Base-by-base conservation (phyloP, 2,329 filamentous ascomycete species). In the Davidsoniella australis region DNA sequence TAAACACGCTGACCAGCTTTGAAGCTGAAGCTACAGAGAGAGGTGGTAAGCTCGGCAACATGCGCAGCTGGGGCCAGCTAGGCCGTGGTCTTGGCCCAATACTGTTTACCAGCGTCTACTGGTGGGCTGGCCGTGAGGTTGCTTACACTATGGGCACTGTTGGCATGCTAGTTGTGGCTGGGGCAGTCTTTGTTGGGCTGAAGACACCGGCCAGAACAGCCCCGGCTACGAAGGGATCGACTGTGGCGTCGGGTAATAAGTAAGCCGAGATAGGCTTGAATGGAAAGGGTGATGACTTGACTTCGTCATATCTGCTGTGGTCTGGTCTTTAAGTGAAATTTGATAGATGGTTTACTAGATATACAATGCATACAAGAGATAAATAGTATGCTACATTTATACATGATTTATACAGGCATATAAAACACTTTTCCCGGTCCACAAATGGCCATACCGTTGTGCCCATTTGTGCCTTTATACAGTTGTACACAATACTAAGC, bases 21-120 rank as follows among this genome's bases (percentile, higher is more conserved):
- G 88, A 96, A 63, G 88, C 88, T 0, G 71, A 69, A 41, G 80
- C 82, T 53, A 75, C 73, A 37, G 88, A 96, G 65, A 73, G 89
- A 39, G 91, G 91, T 2, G 80, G 80, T 43, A 93, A 94, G 60
- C 67, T 98, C 47, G 91, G 91, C 3, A 80, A 85, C 51, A 72
- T 96, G 57, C 73, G 91, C 24, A 78, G 73, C 56, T 79, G 71
- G 79, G 89, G 91, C 5, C 91, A 98, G 68, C 73, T 88, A 3
- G 91, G 91, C 2, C 75, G 91, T 33, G 86, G 88, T 0, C 63
- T 94, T 9, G 91, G 91, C 0, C 91, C 91, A 0, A 63, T 98
- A 4, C 66, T 94, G 36, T 98, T 98, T 61, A 96, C 91, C 54
- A 86, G 85, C 45, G 70, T 98, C 50, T 98, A 98, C 67, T 98